Conservation (phyloP, 345 rosid species). For the Brassica cretica region DNA sequence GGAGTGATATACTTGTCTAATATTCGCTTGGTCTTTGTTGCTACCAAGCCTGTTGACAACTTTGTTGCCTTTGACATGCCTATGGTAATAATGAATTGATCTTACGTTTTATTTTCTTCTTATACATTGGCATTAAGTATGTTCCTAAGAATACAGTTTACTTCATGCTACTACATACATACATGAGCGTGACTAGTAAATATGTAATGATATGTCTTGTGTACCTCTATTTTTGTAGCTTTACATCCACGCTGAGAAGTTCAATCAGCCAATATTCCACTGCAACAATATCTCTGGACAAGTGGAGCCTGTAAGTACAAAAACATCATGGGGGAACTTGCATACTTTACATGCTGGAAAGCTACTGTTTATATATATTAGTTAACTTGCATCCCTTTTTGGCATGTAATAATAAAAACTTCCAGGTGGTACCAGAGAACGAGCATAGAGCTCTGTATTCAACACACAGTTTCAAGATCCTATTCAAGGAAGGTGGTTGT, state of each 20-base stretch:
- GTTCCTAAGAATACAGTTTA: not conserved
- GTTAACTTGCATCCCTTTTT: not conserved
- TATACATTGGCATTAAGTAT: not conserved
- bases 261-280: conserved; percentile 86
- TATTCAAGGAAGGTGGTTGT: conserved; percentile 97
- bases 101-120: not conserved
- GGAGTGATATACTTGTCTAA: conserved; percentile 83
- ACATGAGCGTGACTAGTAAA: not conserved
- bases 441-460: conserved; percentile 84
- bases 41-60: conserved; percentile 68
- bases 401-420: not conserved
- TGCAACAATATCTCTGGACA: conserved; percentile 92
- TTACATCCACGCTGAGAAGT: conserved; percentile 73
- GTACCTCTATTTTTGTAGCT: conserved; percentile 55
- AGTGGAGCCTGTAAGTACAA: conserved; percentile 87
- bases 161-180: not conserved
- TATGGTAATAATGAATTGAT: conserved; percentile 45
- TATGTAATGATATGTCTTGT: not conserved
- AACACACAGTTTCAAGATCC: conserved; percentile 78
- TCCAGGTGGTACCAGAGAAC: conserved; percentile 84
- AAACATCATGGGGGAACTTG: not conserved
- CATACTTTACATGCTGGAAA: too few species aligned
- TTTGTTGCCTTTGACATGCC: conserved; percentile 88
- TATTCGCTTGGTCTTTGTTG: conserved; percentile 77
- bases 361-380: not conserved